These are phyloP conservation scores for Agrocybe praecox DNA, from an alignment of 768 basidiomycete species.

Conservation along the genomic window DNA sequence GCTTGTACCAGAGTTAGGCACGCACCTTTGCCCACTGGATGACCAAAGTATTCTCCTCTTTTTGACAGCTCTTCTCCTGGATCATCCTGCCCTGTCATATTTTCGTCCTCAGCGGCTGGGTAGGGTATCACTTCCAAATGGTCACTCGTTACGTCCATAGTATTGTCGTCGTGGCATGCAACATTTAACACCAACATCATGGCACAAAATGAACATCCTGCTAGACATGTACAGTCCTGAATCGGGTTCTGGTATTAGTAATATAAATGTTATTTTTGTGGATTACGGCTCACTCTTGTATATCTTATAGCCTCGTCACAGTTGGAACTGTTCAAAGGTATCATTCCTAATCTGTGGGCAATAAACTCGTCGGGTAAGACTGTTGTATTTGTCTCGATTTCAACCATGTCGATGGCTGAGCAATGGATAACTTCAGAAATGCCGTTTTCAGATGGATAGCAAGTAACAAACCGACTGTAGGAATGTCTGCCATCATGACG, in stretches of 20 bases:
- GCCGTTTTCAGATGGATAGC: background rate
- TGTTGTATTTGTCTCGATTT: conserved; percentile 87
- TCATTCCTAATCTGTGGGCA: conserved; percentile 92
- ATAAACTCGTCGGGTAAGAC: conserved; percentile 98
- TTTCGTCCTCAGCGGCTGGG: conserved; percentile 33
- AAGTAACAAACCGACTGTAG: conserved; percentile 80
- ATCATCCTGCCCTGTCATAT: conserved; percentile 18
- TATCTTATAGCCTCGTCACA: conserved; percentile 89
- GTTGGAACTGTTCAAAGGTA: conserved; percentile 85
- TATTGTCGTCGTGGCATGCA: conserved; percentile 67
- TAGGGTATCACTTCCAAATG: conserved; percentile 68
- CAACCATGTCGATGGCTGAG: conserved; percentile 95
- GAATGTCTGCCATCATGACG: conserved; percentile 95
- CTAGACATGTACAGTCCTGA: conserved; percentile 91
- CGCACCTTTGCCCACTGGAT: conserved; percentile 85
- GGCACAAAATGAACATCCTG: conserved; percentile 85
- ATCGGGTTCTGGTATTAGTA: background rate
- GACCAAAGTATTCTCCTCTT: conserved; percentile 74
- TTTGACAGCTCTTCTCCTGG: conserved; percentile 75
- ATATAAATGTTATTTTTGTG: background rate
- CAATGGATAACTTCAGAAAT: background rate
- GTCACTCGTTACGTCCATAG: conserved; percentile 86
- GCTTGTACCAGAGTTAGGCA: background rate
- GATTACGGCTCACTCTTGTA: conserved; percentile 54
- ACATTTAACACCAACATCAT: conserved; percentile 82